Conservation (phyloP, 1,139 yeast species). For the Diutina sp. region DNA sequence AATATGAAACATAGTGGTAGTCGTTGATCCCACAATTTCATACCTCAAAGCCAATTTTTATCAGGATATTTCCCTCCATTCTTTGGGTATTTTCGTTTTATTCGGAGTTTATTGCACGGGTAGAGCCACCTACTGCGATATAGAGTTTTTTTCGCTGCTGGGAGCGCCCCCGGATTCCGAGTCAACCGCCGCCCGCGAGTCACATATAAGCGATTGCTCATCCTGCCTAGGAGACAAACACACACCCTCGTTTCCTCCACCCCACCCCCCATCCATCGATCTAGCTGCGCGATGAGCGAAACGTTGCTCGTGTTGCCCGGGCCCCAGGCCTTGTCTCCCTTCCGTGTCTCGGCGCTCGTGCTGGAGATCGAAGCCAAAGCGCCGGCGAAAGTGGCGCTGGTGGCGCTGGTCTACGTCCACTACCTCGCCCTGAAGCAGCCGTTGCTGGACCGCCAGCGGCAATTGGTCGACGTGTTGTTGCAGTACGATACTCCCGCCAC, state of each 20-base stretch:
- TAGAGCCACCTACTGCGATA: background rate
- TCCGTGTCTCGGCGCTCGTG: constrained; percentile 64
- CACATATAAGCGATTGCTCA: background rate
- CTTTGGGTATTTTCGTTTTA: too few species aligned
- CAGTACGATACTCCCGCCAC: constrained; percentile 62
- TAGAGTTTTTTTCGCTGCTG: background rate
- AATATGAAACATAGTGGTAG: too few species aligned
- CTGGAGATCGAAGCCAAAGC: constrained; percentile 62
- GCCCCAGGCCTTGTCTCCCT: constrained; percentile 79
- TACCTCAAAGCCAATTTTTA: too few species aligned
- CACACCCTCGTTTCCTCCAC: background rate
- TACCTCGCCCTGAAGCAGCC: constrained; percentile 49
- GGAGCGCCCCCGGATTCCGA: background rate
- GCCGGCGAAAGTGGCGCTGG: constrained; percentile 35
- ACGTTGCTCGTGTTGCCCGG: constrained; percentile 60
- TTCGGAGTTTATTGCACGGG: too few species aligned
- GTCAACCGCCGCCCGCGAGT: background rate
- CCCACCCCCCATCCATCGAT: background rate
- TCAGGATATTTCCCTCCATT: too few species aligned
- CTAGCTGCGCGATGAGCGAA: constrained; percentile 7
- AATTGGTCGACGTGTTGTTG: constrained; percentile 50
- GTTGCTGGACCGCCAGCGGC: constrained; percentile 18
- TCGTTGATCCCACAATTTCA: too few species aligned
- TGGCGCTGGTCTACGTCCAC: constrained; percentile 71
- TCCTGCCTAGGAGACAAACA: background rate